Conservation (phyloP, 1,284 basidiomycete species). For the Blastosporella zonata region DNA sequence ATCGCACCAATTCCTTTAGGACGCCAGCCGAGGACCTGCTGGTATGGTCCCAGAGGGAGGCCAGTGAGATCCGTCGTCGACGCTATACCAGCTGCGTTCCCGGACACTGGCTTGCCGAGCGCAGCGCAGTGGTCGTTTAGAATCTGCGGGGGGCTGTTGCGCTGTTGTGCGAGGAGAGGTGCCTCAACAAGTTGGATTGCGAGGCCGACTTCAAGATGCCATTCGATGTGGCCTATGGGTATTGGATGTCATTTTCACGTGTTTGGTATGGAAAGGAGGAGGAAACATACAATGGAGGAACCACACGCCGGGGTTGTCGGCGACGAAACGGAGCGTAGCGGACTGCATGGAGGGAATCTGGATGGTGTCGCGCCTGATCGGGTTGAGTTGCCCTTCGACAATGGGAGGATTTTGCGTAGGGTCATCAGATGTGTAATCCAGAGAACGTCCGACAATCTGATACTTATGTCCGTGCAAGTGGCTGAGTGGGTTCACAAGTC, state of each 20-base stretch:
- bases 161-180: slow-evolving; percentile 58
- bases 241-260: background rate
- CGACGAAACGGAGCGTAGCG: slow-evolving; percentile 65
- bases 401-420: slow-evolving; percentile 78
- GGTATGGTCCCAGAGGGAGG: slow-evolving; percentile 62
- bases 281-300: slow-evolving; percentile 65
- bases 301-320: slow-evolving; percentile 86
- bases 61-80: slow-evolving; percentile 62
- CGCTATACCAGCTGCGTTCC: slow-evolving; percentile 80
- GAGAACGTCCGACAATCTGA: slow-evolving; percentile 71
- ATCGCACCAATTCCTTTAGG: slow-evolving; percentile 81
- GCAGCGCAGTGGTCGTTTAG: slow-evolving; percentile 72
- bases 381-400: slow-evolving; percentile 75
- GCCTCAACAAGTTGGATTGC: slow-evolving; percentile 80
- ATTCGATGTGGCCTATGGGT: slow-evolving; percentile 71
- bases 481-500: slow-evolving; percentile 33
- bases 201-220: slow-evolving; percentile 78
- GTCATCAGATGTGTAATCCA: slow-evolving; percentile 77
- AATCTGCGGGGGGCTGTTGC: slow-evolving; percentile 44
- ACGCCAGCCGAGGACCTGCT: slow-evolving; percentile 76
- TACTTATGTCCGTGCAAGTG: slow-evolving; percentile 83
- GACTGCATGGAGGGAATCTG: slow-evolving; percentile 59
- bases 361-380: slow-evolving; percentile 81
- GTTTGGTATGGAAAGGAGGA: background rate
- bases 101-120: slow-evolving; percentile 56